Conservation (phyloP, 345 rosid genomes). For the Diplotaxis tenuifolia region DNA sequence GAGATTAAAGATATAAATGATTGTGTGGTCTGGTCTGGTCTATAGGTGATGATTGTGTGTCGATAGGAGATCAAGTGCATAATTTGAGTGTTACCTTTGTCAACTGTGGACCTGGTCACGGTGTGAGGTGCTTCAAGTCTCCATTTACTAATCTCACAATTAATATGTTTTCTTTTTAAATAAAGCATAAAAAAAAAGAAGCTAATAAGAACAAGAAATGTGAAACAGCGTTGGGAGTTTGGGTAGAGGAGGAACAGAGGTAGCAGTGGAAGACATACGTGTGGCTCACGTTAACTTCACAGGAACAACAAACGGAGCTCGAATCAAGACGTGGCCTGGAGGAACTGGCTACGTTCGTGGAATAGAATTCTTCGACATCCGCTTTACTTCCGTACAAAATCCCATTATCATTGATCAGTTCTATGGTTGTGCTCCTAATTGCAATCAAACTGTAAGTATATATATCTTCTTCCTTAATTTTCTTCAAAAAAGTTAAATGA, state of each 20-base stretch:
- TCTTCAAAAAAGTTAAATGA: background rate
- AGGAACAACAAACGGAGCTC: conserved; percentile 48
- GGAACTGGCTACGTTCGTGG: conserved; percentile 47
- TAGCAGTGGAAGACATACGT: conserved; percentile 38
- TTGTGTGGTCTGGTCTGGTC: no score
- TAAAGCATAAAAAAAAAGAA: background rate
- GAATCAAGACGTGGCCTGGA: conserved; percentile 66
- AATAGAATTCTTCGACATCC: conserved; percentile 41
- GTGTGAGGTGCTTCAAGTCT: conserved; percentile 33
- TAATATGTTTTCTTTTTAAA: background rate
- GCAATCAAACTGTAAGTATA: conserved; percentile 14
- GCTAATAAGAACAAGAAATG: background rate
- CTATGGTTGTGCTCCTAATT: conserved; percentile 29
- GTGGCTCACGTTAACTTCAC: conserved; percentile 39
- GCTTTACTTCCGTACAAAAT: conserved; percentile 24
- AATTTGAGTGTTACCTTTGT: conserved; percentile 10
- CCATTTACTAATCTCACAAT: background rate
- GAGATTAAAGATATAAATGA: no score
- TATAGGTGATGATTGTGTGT: conserved; percentile 68
- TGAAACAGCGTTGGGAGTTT: conserved; percentile 55
- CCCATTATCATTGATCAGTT: conserved; percentile 57
- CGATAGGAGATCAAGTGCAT: conserved; percentile 36
- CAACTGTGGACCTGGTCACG: conserved; percentile 44
- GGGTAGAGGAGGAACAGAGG: conserved; percentile 35
- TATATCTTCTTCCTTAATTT: background rate